Conservation (phyloP, 176 grass and related monocot species). For the Triticum monococcum region DNA sequence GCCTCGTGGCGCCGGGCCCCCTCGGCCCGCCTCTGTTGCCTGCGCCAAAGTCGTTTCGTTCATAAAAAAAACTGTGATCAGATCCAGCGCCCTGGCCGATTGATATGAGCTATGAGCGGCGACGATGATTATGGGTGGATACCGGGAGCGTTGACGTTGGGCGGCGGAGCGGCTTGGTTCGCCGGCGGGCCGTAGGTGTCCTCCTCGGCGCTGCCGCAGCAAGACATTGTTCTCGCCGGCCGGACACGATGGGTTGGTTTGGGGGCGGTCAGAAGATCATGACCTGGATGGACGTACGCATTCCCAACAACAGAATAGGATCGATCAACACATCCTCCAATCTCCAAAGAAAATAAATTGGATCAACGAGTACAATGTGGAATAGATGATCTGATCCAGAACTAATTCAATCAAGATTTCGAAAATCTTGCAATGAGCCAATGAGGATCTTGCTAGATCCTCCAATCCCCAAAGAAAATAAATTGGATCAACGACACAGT, state of each 20-base stretch:
- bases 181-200: slow-evolving; percentile 78
- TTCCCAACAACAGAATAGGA: background rate
- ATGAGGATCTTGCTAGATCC: background rate
- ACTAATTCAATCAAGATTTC: no score
- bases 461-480: background rate
- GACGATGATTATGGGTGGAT: background rate
- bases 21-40: slow-evolving; percentile 67
- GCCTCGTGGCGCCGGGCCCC: slow-evolving; percentile 39
- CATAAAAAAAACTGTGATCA: background rate
- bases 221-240: slow-evolving; percentile 64
- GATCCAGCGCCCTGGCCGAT: background rate
- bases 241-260: background rate
- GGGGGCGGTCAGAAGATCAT: slow-evolving; percentile 51
- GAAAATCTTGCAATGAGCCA: no score
- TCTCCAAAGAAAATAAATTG: background rate
- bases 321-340: background rate
- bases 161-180: slow-evolving; percentile 66
- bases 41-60: background rate
- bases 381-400: no score
- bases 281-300: slow-evolving; percentile 28
- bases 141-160: slow-evolving; percentile 72
- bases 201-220: slow-evolving; percentile 82
- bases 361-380: background rate
- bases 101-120: background rate
- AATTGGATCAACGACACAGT: background rate